Base-by-base conservation (phyloP, 139 green algal species). In the Tetraselmis striata region DNA sequence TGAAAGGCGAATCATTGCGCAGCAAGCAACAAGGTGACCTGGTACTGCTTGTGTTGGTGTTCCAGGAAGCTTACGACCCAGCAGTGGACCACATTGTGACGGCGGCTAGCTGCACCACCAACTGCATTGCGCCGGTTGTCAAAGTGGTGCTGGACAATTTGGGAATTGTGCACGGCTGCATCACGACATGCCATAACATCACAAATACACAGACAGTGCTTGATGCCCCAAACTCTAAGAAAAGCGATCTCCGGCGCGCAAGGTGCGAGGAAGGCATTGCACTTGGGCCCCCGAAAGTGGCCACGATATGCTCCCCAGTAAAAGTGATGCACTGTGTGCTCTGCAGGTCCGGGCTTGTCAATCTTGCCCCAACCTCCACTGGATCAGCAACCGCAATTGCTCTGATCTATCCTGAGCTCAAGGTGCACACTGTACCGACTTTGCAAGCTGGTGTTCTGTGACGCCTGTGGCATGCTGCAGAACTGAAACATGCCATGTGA, bases 181-280 rank as follows among this genome's bases (percentile, higher is more conserved):
- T 98, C 87, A 98, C 94, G 75, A 98, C 94, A 31, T 90, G 95
- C 77, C 94, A 98, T 84, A 93, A 96, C 88, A 87, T 97, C 59
- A 97, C 94, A 75, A 97, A 97, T 89, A 97, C 94, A 29, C 92
- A 93, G 87, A 75, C 24, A 22, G 1, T 45, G 1, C 84, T 97
- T 76, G 94, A 97, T 67, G 93, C 93, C 27, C 90, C 92, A 28
- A 97, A 96, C 85, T 28, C 82, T 31, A 97, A 97, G 82, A 97
- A 97, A 88, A 83, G 28, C 11, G 94, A 97, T 84, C 88, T 96
- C 79, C 84, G 94, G 0, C 85, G 94, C 1, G 93, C 93, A 2
- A 86, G 94, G 85, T 92, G 83, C 23, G 80, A 2, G 0, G 25
- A 31, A 5, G 45, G 45, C 18, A 67, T 67, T 67, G 45, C 45